Conservation (phyloP, 805 yeast genomes). For the Wickerhamiella vanderwaltii region DNA sequence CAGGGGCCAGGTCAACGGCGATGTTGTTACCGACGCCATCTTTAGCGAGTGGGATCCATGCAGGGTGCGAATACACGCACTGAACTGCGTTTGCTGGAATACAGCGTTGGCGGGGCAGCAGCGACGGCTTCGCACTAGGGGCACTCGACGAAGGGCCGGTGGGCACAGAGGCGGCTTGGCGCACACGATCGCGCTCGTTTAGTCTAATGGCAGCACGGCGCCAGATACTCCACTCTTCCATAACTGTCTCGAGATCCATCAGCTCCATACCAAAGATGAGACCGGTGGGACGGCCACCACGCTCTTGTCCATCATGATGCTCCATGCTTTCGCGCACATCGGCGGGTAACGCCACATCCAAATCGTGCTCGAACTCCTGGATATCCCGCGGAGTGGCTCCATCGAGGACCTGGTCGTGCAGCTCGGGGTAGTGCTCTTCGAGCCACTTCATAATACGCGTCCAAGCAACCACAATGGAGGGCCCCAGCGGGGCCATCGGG, state of each 20-base stretch:
- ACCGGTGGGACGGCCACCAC: slow-evolving; percentile 62
- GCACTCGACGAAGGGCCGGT: slow-evolving; percentile 3
- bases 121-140: slow-evolving; percentile 27
- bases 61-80: slow-evolving; percentile 70
- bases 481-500: slow-evolving; percentile 12
- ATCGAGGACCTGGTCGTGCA: slow-evolving; percentile 61
- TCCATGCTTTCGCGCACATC: slow-evolving; percentile 70
- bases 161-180: slow-evolving; percentile 1
- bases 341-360: slow-evolving; percentile 60
- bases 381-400: slow-evolving; percentile 75
- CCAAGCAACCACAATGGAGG: slow-evolving; percentile 70
- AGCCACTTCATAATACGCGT: slow-evolving; percentile 80
- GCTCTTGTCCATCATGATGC: slow-evolving; percentile 85
- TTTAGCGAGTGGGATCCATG: slow-evolving; percentile 85
- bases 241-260: slow-evolving; percentile 68
- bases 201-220: slow-evolving; percentile 33
- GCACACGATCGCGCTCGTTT: slow-evolving; percentile 17
- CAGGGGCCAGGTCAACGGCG: slow-evolving; percentile 80
- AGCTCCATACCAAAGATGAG: slow-evolving; percentile 69
- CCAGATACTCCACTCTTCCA: slow-evolving; percentile 77
- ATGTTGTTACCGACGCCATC: slow-evolving; percentile 87
- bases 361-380: slow-evolving; percentile 70
- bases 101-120: slow-evolving; percentile 36
- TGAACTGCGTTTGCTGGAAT: slow-evolving; percentile 69
- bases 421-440: slow-evolving; percentile 62